Percentiles rank a stretch among this genome's conserved stretches.
These are phyloP conservation scores for Cornus controversa DNA, from an alignment of 148 eudicot species.

Conservation along the genomic window DNA sequence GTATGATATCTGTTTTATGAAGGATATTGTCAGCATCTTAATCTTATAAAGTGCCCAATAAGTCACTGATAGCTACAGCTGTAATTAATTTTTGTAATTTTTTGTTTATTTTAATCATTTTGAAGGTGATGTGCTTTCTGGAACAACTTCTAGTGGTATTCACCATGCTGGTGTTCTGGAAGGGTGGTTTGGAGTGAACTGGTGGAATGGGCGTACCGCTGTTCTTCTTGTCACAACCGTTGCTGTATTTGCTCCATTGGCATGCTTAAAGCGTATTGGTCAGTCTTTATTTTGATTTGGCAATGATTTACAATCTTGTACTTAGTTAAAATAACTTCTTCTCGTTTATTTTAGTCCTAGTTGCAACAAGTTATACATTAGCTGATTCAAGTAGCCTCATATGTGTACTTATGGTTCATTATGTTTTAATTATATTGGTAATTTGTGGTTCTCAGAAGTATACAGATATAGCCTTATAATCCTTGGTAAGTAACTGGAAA, in stretches of 20 bases:
- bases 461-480: background rate
- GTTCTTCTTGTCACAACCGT: constrained; percentile 52
- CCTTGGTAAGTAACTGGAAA: too few species aligned
- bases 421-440: background rate
- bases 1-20: background rate
- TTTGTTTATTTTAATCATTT: background rate
- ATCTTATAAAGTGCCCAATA: background rate
- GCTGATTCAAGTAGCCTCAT: background rate
- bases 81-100: background rate
- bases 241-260: constrained; percentile 60
- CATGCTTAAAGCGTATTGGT: constrained; percentile 78
- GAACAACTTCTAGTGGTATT: constrained; percentile 56
- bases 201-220: constrained; percentile 66
- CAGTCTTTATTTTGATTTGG: constrained; percentile 15
- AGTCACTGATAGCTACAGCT: background rate
- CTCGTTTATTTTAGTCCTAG: background rate
- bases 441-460: background rate
- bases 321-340: background rate
- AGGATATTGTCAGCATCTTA: background rate
- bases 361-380: background rate
- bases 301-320: background rate
- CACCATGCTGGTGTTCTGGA: constrained; percentile 71
- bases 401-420: background rate
- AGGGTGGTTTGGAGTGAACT: constrained; percentile 57
- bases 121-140: constrained; percentile 72